Evolutionary conservation across 805 yeast genomes (phyloP), one percentile per base, ranked within the genome.

Genomic region (Zygoascus ofunaensis): DNA sequence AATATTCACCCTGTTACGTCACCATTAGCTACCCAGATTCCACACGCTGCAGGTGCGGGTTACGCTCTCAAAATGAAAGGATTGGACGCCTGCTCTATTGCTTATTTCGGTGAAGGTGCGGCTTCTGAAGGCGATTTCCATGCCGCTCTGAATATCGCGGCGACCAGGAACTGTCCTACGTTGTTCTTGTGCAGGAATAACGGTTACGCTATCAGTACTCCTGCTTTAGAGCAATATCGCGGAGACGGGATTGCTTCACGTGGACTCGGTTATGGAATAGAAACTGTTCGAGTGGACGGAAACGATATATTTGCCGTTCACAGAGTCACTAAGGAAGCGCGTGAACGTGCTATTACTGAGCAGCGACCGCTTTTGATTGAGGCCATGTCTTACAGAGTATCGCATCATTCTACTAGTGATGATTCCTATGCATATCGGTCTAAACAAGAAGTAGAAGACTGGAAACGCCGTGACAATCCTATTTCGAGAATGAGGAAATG

Each of bases 11-110:
- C 65, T 14, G 60, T 61, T 18, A 58, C 63, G 8, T 60, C 64
- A 5, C 59, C 65, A 0, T 44, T 61, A 42, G 60, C 64, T 4
- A 60, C 65, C 2, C 65, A 61, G 52, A 46, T 61, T 23, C 64
- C 65, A 4, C 65, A 61, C 42, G 64, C 64, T 17, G 59, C 63
- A 4, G 65, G 65, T 8, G 64, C 64, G 3, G 65, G 64, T n/a
- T 61, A 61, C 35, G 62, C 62, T 2, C 47, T 61, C 36, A 61
- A 61, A 49, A 46, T 61, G 19, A 45, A 48, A 10, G 61, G 60
- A 21, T 51, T 48, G n/a, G 47, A 51, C 15, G 58, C 56, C 2
- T 48, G 55, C 24, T 49, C 55, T 4, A 52, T 61, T 19, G 57
- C 62, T 46, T 61, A 57, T 41, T 58, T 61, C 45, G 65, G 65